A percentile compares a stretch with the other conserved stretches of the same genome.
Evolutionary conservation across 2,329 filamentous ascomycete genomes (phyloP).

Genomic region (Albophoma yamanashiensis): DNA sequence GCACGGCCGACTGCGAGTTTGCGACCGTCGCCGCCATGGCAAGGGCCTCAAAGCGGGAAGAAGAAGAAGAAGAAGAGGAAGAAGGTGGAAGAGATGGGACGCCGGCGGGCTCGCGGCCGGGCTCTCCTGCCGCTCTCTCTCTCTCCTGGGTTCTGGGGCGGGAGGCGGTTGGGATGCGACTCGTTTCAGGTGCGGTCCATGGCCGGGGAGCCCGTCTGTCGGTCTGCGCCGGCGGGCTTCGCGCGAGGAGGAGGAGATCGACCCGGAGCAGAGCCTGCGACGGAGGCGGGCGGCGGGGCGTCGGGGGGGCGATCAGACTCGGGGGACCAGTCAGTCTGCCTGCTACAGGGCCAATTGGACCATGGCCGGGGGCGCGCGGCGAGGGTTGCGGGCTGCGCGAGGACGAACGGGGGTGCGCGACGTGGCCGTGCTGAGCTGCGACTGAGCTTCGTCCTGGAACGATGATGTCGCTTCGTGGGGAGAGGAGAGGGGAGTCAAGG

Average conservation of each 20-base stretch:
- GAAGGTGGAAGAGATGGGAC: background rate
- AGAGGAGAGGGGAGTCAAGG: background rate
- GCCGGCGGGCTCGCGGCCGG: background rate
- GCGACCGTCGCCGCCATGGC: constrained; percentile 21
- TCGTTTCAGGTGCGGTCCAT: constrained; percentile 5
- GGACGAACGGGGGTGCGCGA: too few species aligned
- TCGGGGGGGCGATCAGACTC: background rate
- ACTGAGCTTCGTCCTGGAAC: background rate
- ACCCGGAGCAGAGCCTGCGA: too few species aligned
- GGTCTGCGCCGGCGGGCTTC: background rate
- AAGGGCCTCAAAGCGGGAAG: background rate
- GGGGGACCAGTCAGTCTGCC: too few species aligned
- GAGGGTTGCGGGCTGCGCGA: background rate
- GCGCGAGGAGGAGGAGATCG: background rate
- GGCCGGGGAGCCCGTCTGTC: background rate
- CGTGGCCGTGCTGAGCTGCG: too few species aligned
- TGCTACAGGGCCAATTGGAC: background rate
- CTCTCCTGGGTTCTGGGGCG: background rate
- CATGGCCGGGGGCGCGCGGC: background rate
- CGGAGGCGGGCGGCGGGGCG: too few species aligned
- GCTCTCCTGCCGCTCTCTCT: too few species aligned
- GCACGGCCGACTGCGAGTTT: constrained; percentile 15
- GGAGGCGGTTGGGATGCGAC: background rate
- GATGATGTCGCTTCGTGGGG: background rate
- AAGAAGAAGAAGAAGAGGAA: background rate